Base-by-base conservation (phyloP, 1,284 basidiomycete species). In the Naganishia sp. region DNA sequence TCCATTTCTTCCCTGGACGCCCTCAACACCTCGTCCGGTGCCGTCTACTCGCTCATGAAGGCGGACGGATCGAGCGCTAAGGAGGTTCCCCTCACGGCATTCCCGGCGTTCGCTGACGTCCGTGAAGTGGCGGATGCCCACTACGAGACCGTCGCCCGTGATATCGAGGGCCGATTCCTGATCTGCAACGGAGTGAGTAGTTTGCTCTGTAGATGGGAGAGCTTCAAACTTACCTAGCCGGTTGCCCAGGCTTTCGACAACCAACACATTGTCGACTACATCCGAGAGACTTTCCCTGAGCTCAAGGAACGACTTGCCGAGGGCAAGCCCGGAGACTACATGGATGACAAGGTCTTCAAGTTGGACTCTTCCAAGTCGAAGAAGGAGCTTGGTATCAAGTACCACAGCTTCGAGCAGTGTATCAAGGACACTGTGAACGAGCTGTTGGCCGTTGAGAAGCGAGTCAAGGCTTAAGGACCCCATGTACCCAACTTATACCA, bases 41-140 rank as follows among this genome's bases (percentile, higher is more conserved):
- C 68, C 1, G 47, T 73, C 25, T 74, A 69, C 51, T 57, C 23
- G 23, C 56, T 74, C 13, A 65, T 71, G 28, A 61, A 67, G 25
- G 25, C 53, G 25, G 66, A 67, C 41, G 66, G 66, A 15, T 55
- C 58, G 15, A 63, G 60, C 39, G 69, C 69, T 13, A 68, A 69
- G 52, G 70, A 71, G 18, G 60, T 72, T 45, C 41, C 63, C 1
- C 61, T 58, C 0, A 70, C 71, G 21, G 23, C 50, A 4, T 74
- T 68, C 66, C 72, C 73, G 5, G 69, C 71, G 32, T 67, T 57
- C 53, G 65, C 52, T 45, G 57, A 65, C 23, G 73, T 74, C 18
- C 68, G 73, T 17, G 71, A 74, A 31, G 69, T 68, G n/a, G 73
- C 70, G 32, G 69, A 72, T 58, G 73, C 73, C 15, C 73, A 74